A percentile compares a stretch with the other conserved stretches of the same genome.
Evolutionary conservation across 805 yeast species (phyloP).

Genomic region (Metschnikowia vanudenii): DNA sequence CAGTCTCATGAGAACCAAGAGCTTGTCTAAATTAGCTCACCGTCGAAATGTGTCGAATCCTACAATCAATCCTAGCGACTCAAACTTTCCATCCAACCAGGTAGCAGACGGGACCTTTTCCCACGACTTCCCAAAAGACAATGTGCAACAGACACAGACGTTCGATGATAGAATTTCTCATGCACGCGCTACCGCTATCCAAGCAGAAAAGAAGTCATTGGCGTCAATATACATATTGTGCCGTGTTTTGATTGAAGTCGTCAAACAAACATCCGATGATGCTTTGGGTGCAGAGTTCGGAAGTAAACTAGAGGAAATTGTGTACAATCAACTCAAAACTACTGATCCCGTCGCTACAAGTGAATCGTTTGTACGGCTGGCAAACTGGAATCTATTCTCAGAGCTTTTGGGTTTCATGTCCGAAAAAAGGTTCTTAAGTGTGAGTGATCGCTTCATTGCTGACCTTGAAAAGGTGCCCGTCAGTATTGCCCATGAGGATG

Average conservation of each 20-base stretch:
- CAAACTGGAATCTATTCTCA: conserved; percentile 93
- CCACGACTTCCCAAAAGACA: conserved; percentile 2
- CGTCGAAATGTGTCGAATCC: conserved; percentile 52
- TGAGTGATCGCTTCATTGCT: conserved; percentile 89
- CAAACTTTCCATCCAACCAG: background rate
- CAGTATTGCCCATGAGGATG: conserved; percentile 34
- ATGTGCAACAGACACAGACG: conserved; percentile 14
- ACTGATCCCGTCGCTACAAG: conserved; percentile 75
- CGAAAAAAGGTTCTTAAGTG: conserved; percentile 75
- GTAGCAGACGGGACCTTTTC: background rate
- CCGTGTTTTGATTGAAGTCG: conserved; percentile 89
- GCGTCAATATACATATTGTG: conserved; percentile 87
- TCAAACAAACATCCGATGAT: conserved; percentile 77
- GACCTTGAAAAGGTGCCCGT: conserved; percentile 81
- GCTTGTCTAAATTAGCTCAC: conserved; percentile 42
- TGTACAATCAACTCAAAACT: conserved; percentile 81
- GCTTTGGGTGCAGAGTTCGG: conserved; percentile 75
- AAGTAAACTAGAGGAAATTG: conserved; percentile 86
- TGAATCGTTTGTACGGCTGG: conserved; percentile 70
- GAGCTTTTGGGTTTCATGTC: conserved; percentile 90
- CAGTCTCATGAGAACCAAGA: conserved; percentile 40
- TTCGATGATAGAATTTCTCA: conserved; percentile 33
- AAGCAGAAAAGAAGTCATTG: conserved; percentile 82
- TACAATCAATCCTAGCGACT: conserved; percentile 17
- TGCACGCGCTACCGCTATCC: conserved; percentile 67